Percentiles rank a stretch among this genome's conserved stretches.
These are phyloP conservation scores for Phytophthora kernoviae DNA, from an alignment of 352 stramenopile genomes.

Conservation along the genomic window DNA sequence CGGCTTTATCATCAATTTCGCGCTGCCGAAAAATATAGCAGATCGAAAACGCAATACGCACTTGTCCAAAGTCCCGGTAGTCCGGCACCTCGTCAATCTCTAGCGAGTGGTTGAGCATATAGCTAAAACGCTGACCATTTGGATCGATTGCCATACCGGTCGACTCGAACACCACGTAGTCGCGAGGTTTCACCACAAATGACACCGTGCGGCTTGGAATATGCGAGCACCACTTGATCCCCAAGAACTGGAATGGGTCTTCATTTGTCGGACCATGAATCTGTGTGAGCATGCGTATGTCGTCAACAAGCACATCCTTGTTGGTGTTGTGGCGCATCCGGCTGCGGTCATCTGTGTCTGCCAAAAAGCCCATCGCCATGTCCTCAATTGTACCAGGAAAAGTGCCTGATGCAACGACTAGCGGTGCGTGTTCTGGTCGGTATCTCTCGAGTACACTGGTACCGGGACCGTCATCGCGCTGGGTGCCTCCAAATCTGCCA, in stretches of 20 bases:
- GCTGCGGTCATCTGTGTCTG: conserved; percentile 33
- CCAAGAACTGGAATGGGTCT: conserved; percentile 51
- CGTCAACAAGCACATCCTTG: conserved; percentile 25
- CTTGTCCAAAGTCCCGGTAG: conserved; percentile 29
- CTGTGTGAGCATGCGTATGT: conserved; percentile 26
- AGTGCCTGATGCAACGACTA: conserved; percentile 35
- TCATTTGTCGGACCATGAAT: conserved; percentile 26
- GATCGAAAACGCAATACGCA: conserved; percentile 31
- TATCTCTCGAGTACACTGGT: conserved; percentile 35
- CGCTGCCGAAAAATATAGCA: conserved; percentile 41
- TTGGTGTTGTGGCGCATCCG: conserved; percentile 23
- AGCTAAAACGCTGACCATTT: conserved; percentile 34
- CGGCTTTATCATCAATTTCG: conserved; percentile 1
- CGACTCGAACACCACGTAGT: conserved; percentile 59
- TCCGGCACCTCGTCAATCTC: conserved; percentile 35
- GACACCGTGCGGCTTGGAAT: conserved; percentile 15
- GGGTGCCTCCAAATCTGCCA: conserved; percentile 30
- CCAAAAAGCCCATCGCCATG: conserved; percentile 42
- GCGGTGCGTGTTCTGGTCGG: conserved; percentile 35
- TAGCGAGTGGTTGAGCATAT: conserved; percentile 43
- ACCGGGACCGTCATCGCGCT: conserved; percentile 21
- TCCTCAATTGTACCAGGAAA: conserved; percentile 50
- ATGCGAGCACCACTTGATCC: conserved; percentile 49
- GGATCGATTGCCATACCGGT: conserved; percentile 47
- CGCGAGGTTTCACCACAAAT: conserved; percentile 47